These are phyloP conservation scores for Houttuynia cordata DNA, from an alignment of 164 flowering plant genomes.

Conservation along the genomic window DNA sequence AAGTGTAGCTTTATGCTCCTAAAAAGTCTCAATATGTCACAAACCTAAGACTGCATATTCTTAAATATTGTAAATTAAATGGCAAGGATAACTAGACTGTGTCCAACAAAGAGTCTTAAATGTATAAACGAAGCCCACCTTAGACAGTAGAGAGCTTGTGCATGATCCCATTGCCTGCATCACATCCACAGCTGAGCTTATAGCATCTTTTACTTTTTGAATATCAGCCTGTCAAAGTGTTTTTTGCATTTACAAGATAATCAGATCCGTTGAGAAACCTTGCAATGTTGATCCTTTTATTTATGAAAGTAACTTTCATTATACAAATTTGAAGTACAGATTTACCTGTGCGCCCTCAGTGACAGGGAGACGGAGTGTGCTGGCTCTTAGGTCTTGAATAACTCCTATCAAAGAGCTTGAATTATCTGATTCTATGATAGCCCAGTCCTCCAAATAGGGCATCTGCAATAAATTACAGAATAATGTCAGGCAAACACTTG, in stretches of 20 bases:
- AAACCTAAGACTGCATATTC: too few species aligned
- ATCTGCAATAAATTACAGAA: slow-evolving; percentile 25
- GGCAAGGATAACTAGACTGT: not conserved
- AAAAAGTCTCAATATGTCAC: not conserved
- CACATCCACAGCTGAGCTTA: slow-evolving; percentile 79
- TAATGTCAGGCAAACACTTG: not conserved
- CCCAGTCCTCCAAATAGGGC: slow-evolving; percentile 74
- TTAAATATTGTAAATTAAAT: too few species aligned
- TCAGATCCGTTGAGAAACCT: not conserved
- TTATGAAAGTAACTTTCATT: not conserved
- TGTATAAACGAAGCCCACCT: slow-evolving; percentile 22
- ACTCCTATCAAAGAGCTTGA: slow-evolving; percentile 67
- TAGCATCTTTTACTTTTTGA: slow-evolving; percentile 72
- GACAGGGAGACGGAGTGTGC: slow-evolving; percentile 94
- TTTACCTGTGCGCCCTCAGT: slow-evolving; percentile 75
- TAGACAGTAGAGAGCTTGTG: slow-evolving; percentile 44
- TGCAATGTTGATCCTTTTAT: not conserved
- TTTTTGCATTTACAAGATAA: not conserved
- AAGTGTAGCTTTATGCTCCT: not conserved
- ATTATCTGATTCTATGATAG: slow-evolving; percentile 63
- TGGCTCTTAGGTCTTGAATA: slow-evolving; percentile 82
- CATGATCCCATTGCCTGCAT: slow-evolving; percentile 92
- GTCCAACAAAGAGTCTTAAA: too few species aligned
- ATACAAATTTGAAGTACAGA: too few species aligned
- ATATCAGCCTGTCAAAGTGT: slow-evolving; percentile 51